These are phyloP conservation scores for Colletotrichum tofieldiae DNA, from an alignment of 2,329 filamentous ascomycete species.

Conservation along the genomic window DNA sequence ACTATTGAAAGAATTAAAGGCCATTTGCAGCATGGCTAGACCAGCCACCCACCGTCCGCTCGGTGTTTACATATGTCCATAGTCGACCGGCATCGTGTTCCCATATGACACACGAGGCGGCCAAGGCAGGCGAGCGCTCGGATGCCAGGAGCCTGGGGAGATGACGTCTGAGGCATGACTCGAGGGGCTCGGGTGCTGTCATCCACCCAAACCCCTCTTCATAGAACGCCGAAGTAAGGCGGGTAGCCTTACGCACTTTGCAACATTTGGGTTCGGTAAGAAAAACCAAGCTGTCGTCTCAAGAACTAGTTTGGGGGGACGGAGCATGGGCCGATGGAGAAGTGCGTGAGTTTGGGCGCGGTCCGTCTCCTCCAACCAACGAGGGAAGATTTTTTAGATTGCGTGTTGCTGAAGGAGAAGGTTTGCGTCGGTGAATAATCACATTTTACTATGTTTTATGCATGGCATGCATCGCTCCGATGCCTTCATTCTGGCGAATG, in stretches of 20 bases:
- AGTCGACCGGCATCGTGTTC: not conserved
- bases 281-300: slow-evolving; percentile 15
- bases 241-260: slow-evolving; percentile 21
- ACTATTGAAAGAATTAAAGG: not conserved
- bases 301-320: not conserved
- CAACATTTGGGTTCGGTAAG: slow-evolving; percentile 20
- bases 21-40: not conserved
- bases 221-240: not conserved
- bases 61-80: not conserved
- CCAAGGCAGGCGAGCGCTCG: slow-evolving; percentile 3
- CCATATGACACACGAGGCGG: not conserved
- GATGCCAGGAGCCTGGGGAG: slow-evolving; percentile 20
- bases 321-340: not conserved
- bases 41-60: not conserved
- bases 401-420: not conserved
- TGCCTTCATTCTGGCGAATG: not conserved
- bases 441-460: not conserved
- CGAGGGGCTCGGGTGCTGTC: slow-evolving; percentile 14
- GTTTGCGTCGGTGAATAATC: not conserved
- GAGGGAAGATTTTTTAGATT: not conserved
- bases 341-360: slow-evolving; percentile 1
- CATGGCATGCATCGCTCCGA: not conserved
- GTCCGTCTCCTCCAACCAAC: not conserved
- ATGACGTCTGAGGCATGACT: slow-evolving; percentile 33
- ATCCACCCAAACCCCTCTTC: slow-evolving; percentile 11